A percentile compares a stretch with the other conserved stretches of the same genome.
phyloP scores from a whole-genome alignment of 2,329 filamentous ascomycete species.

The Colletotrichum gloeosporioides region DNA sequence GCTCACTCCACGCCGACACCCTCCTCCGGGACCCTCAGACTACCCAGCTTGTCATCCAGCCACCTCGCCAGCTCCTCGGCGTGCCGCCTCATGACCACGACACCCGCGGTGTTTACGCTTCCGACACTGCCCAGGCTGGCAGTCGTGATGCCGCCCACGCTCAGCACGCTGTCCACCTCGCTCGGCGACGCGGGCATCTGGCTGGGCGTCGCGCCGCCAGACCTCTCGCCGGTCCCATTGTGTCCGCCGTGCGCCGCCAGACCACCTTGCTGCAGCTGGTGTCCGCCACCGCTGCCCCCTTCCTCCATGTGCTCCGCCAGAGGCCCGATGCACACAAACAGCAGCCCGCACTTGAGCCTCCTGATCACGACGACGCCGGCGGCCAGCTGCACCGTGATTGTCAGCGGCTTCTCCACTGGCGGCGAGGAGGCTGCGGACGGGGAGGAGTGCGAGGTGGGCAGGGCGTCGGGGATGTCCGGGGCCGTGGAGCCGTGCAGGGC shows the following conservation, averaged over 20 bases:
- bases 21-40: constrained; percentile 58
- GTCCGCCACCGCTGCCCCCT: neutral
- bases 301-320: constrained; percentile 31
- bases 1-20: constrained; percentile 43
- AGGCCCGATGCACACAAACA: constrained; percentile 66
- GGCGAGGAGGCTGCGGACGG: constrained; percentile 23
- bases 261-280: constrained; percentile 18
- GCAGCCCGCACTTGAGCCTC: constrained; percentile 60
- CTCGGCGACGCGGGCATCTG: constrained; percentile 38
- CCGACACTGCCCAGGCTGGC: constrained; percentile 43
- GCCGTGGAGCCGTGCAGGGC: constrained; percentile 58
- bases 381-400: constrained; percentile 64
- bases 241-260: neutral
- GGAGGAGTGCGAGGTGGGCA: constrained; percentile 39
- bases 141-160: constrained; percentile 50
- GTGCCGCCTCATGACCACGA: constrained; percentile 58
- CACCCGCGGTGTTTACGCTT: constrained; percentile 46
- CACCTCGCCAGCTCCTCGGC: constrained; percentile 64
- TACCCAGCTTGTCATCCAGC: constrained; percentile 65
- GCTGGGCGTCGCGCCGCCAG: constrained; percentile 30
- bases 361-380: constrained; percentile 65
- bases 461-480: constrained; percentile 44
- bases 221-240: constrained; percentile 24
- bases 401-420: constrained; percentile 36
- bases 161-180: constrained; percentile 53